These are phyloP conservation scores for Emericellopsis atlantica DNA, from an alignment of 2,329 filamentous ascomycete species.

Conservation along the genomic window DNA sequence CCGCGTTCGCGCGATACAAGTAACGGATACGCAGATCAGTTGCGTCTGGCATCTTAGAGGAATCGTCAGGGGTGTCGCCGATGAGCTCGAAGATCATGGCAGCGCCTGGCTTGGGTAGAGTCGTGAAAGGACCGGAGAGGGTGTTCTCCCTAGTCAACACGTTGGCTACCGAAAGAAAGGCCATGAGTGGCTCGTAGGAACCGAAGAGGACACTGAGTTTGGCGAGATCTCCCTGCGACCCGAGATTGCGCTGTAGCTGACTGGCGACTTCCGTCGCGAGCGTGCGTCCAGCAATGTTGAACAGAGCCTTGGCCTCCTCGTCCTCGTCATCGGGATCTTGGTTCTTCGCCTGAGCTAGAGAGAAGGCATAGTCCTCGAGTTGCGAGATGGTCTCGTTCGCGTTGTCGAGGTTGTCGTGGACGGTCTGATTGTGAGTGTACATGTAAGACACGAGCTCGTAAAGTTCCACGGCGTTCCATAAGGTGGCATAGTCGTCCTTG, in stretches of 20 bases:
- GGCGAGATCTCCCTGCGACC: conserved; percentile 19
- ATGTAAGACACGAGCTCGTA: conserved; percentile 45
- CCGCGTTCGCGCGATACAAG: conserved; percentile 37
- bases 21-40: conserved; percentile 40
- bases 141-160: conserved; percentile 37
- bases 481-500: conserved; percentile 19
- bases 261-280: conserved; percentile 30
- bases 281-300: conserved; percentile 39
- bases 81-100: conserved; percentile 62
- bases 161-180: conserved; percentile 37
- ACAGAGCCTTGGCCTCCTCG: conserved; percentile 22
- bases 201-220: conserved; percentile 43
- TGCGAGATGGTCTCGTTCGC: conserved; percentile 19
- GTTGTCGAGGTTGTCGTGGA: conserved; percentile 22
- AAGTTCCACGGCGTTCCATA: conserved; percentile 36
- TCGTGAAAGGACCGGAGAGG: conserved; percentile 22
- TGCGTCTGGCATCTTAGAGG: conserved; percentile 9
- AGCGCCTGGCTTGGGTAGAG: conserved; percentile 55
- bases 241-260: conserved; percentile 28
- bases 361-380: conserved; percentile 51
- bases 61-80: conserved; percentile 9
- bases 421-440: conserved; percentile 35
- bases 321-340: background rate
- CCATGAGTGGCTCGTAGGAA: conserved; percentile 38
- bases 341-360: conserved; percentile 45